Conservation (phyloP, 176 grass and related monocot species). For the Calamus simplicifolius region DNA sequence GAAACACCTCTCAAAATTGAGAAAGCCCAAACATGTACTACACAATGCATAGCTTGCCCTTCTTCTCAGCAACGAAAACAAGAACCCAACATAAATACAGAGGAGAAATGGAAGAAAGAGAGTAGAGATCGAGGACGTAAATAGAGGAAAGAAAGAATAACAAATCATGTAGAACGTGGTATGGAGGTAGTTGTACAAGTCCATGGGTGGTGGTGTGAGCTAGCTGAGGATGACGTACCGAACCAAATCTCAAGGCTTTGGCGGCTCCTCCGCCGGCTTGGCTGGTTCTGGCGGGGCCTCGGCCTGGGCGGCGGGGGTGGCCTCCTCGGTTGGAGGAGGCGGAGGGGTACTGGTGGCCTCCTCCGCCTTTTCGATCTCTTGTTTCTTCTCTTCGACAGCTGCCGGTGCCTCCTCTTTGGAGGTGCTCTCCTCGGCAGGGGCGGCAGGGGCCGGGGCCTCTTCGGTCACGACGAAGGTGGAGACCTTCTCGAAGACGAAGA, state of each 20-base stretch:
- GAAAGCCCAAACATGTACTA: not conserved
- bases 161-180: too few species aligned
- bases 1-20: not conserved
- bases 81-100: constrained; percentile 2
- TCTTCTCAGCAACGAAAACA: not conserved
- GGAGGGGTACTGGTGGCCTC: not conserved
- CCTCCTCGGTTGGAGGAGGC: constrained; percentile 3
- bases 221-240: too few species aligned
- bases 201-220: too few species aligned
- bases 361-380: constrained; percentile 38
- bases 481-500: constrained; percentile 79
- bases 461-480: constrained; percentile 64
- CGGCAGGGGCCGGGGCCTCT: constrained; percentile 29
- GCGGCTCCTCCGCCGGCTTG: constrained; percentile 23
- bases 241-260: not conserved
- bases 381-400: too few species aligned
- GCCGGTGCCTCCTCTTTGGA: constrained; percentile 28
- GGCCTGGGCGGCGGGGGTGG: not conserved
- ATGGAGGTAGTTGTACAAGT: too few species aligned
- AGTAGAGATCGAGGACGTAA: not conserved
- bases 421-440: constrained; percentile 20
- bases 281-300: constrained; percentile 20
- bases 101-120: not conserved
- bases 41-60: not conserved
- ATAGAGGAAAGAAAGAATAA: too few species aligned